These are phyloP conservation scores for Xylariaceae sp. DNA, from an alignment of 2,329 filamentous ascomycete genomes.

Conservation along the genomic window DNA sequence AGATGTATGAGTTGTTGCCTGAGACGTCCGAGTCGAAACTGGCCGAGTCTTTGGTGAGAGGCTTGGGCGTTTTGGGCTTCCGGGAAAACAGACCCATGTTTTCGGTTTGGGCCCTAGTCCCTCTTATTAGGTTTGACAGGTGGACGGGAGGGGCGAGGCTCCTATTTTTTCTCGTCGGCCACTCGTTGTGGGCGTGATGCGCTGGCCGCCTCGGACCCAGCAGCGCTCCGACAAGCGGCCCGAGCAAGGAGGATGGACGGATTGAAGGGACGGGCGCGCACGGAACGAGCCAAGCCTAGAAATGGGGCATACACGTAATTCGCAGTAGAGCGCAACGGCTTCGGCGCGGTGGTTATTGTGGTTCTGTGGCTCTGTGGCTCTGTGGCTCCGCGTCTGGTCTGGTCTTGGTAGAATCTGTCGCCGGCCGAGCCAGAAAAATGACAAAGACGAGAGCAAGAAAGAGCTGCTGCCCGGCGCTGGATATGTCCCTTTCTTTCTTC, in stretches of 20 bases:
- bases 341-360: neutral
- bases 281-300: neutral
- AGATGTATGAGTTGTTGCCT: slow-evolving; percentile 7
- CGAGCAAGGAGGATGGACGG: neutral
- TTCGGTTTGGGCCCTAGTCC: neutral
- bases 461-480: neutral
- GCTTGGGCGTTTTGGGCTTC: slow-evolving; percentile 51
- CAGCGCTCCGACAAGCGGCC: slow-evolving; percentile 17
- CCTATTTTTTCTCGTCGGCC: neutral
- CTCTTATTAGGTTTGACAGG: neutral
- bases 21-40: slow-evolving; percentile 51
- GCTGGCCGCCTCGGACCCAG: slow-evolving; percentile 15
- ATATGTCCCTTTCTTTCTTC: neutral
- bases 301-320: neutral
- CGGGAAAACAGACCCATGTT: slow-evolving; percentile 55
- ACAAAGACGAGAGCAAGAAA: neutral
- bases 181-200: slow-evolving; percentile 5
- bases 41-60: slow-evolving; percentile 41
- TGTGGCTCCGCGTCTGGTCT: neutral
- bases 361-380: neutral
- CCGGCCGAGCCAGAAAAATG: neutral
- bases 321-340: too few species aligned
- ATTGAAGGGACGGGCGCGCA: neutral
- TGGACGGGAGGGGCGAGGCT: neutral
- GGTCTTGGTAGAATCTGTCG: neutral